Percentiles rank a stretch among this genome's conserved stretches.
phyloP scores from a whole-genome alignment of 2,329 filamentous ascomycete species.

The Penicillium sp. region DNA sequence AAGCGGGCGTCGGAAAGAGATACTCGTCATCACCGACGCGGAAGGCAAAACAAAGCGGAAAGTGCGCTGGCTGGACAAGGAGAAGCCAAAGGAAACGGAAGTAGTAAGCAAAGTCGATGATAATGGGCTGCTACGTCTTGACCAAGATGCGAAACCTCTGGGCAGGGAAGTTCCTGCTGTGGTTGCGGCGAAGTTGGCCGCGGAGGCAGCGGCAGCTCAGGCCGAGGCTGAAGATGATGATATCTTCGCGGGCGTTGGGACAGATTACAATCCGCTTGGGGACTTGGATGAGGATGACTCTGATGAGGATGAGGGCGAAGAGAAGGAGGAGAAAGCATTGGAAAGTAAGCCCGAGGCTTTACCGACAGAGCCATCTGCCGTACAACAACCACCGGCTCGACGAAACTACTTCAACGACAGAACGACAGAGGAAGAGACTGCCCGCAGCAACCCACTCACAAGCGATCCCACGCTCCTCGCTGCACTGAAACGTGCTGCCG shows the following conservation, averaged over 20 bases:
- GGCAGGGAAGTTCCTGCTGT: slow-evolving; percentile 49
- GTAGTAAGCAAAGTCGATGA: slow-evolving; percentile 12
- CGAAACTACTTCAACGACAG: slow-evolving; percentile 48
- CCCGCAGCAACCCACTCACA: slow-evolving; percentile 44
- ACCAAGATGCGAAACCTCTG: slow-evolving; percentile 46
- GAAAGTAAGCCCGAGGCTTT: slow-evolving; percentile 8
- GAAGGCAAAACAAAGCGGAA: slow-evolving; percentile 61
- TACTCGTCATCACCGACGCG: slow-evolving; percentile 56
- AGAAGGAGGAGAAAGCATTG: slow-evolving; percentile 13
- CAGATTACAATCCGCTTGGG: slow-evolving; percentile 58
- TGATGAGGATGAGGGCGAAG: slow-evolving; percentile 36
- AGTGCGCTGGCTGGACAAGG: slow-evolving; percentile 50
- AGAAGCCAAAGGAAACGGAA: slow-evolving; percentile 18
- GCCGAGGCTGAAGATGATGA: slow-evolving; percentile 53
- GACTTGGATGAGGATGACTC: slow-evolving; percentile 46
- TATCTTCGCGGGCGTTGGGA: slow-evolving; percentile 60
- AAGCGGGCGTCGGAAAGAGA: slow-evolving; percentile 50
- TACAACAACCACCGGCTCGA: slow-evolving; percentile 23
- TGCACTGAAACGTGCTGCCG: slow-evolving; percentile 78
- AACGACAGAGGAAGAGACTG: slow-evolving; percentile 51
- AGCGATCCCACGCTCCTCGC: slow-evolving; percentile 76
- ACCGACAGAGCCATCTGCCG: slow-evolving; percentile 14
- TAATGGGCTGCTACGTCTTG: slow-evolving; percentile 35
- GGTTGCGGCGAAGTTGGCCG: slow-evolving; percentile 32
- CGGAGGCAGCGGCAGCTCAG: slow-evolving; percentile 15